Evolutionary conservation across 768 basidiomycete species (phyloP).

Genomic region (Suillus decipiens): DNA sequence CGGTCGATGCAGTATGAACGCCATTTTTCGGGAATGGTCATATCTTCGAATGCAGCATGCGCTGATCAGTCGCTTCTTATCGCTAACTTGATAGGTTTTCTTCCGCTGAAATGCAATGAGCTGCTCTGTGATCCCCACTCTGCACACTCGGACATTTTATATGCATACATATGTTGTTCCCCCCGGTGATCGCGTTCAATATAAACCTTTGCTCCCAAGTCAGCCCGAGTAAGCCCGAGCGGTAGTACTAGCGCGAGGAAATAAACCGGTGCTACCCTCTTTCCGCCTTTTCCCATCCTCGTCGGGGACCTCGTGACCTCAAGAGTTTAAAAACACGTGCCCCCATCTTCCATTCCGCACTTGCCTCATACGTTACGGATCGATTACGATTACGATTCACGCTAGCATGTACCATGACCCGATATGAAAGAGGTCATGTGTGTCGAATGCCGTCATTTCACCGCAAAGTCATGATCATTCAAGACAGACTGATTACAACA

Average conservation of each 20-base stretch:
- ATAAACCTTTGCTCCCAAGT: not conserved
- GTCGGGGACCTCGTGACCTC: slow-evolving; percentile 13
- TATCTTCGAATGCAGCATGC: not conserved
- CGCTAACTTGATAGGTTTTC: not conserved
- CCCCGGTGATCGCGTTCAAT: slow-evolving; percentile 4
- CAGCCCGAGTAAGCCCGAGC: not conserved
- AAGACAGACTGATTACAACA: slow-evolving; percentile 9
- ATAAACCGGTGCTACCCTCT: slow-evolving; percentile 9
- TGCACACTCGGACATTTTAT: not conserved
- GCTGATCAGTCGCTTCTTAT: not conserved
- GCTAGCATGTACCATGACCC: not conserved
- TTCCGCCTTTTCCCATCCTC: slow-evolving; percentile 1
- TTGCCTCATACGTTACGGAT: slow-evolving; percentile 3
- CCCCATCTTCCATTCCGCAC: slow-evolving; percentile 9
- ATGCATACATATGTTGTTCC: not conserved
- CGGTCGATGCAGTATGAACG: not conserved
- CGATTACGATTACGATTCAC: not conserved
- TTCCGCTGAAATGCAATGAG: not conserved
- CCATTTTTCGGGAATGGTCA: not conserved
- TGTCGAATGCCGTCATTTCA: slow-evolving; percentile 9
- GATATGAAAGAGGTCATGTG: not conserved
- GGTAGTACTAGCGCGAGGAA: slow-evolving; percentile 1
- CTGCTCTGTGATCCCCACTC: no score
- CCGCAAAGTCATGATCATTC: slow-evolving; percentile 6
- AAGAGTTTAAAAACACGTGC: slow-evolving; percentile 16